A percentile compares a stretch with the other conserved stretches of the same genome.
Conservation (phyloP, 306 rosid species). For the Ormosia semicastrata region DNA sequence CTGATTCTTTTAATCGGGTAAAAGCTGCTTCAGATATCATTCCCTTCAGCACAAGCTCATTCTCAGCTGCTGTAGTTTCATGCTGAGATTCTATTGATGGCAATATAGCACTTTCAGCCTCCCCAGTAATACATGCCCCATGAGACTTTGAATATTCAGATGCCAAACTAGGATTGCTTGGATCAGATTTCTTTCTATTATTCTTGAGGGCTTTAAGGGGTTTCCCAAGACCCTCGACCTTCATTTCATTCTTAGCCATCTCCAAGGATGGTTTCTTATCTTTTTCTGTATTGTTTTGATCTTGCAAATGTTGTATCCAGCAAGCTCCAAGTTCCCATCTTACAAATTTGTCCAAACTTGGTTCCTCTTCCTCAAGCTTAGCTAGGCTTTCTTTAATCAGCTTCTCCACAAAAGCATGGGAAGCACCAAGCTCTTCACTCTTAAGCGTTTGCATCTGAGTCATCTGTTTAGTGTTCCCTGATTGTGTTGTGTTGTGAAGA, state of each 20-base stretch:
- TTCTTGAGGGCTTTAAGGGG: slow-evolving; percentile 88
- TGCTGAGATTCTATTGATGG: slow-evolving; percentile 47
- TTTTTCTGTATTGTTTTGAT: slow-evolving; percentile 80
- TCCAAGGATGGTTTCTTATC: slow-evolving; percentile 74
- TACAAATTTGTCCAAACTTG: slow-evolving; percentile 53
- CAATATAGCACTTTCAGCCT: slow-evolving; percentile 48
- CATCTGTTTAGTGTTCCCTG: slow-evolving; percentile 55
- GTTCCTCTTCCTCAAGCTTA: slow-evolving; percentile 78
- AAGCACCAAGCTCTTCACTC: slow-evolving; percentile 55
- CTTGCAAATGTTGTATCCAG: slow-evolving; percentile 99
- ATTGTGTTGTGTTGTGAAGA: slow-evolving; percentile 66
- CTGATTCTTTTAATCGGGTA: slow-evolving; percentile 82
- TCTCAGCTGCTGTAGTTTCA: slow-evolving; percentile 63
- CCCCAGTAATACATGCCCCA: slow-evolving; percentile 40
- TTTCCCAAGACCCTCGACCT: slow-evolving; percentile 96
- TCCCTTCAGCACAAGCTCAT: slow-evolving; percentile 67
- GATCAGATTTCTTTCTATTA: slow-evolving; percentile 67
- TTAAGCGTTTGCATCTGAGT: slow-evolving; percentile 48
- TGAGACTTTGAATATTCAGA: slow-evolving; percentile 44
- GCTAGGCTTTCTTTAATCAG: slow-evolving; percentile 69
- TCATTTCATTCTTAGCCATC: slow-evolving; percentile 80
- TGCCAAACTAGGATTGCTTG: slow-evolving; percentile 45
- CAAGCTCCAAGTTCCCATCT: slow-evolving; percentile 99
- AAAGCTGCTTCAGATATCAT: slow-evolving; percentile 75
- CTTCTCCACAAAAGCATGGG: slow-evolving; percentile 63